Evolutionary conservation across 768 basidiomycete genomes (phyloP).

Genomic region (Tephrocybe sp.): DNA sequence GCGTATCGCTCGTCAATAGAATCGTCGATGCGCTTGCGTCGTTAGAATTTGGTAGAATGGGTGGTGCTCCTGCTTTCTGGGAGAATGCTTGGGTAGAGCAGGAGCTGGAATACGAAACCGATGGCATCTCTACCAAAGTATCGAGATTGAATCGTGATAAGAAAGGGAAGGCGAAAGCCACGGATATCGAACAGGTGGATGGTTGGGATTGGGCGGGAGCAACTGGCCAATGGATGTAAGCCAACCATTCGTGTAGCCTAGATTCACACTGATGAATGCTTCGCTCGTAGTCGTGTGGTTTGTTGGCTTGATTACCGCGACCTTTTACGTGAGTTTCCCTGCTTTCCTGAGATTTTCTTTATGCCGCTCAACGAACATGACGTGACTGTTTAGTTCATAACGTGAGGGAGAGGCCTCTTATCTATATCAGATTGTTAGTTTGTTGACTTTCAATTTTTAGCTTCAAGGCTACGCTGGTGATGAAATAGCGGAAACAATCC

Average conservation of each 20-base stretch:
- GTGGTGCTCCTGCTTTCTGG: constrained; percentile 42
- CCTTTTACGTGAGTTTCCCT: constrained; percentile 38
- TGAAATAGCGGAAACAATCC: constrained; percentile 39
- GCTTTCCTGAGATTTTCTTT: not conserved
- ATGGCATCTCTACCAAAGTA: not conserved
- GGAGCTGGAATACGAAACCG: not conserved
- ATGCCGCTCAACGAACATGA: not conserved
- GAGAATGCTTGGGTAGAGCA: constrained; percentile 7
- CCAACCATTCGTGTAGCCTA: not conserved
- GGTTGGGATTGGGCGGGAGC: constrained; percentile 65
- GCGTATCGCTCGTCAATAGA: not conserved
- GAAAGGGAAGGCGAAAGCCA: constrained; percentile 18
- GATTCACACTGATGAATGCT: not conserved
- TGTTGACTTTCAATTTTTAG: constrained; percentile 8
- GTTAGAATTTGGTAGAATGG: constrained; percentile 36
- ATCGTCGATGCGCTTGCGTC: constrained; percentile 16
- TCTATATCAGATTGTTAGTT: too few relatives aligned
- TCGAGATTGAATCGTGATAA: constrained; percentile 10
- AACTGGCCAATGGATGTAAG: constrained; percentile 51
- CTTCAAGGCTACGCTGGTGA: constrained; percentile 19
- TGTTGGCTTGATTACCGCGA: constrained; percentile 62
- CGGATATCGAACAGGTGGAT: constrained; percentile 15
- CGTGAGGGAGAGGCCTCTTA: constrained; percentile 20
- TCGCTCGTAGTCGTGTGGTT: constrained; percentile 41
- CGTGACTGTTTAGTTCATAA: constrained; percentile 33